Percentiles rank a stretch among this genome's conserved stretches.
phyloP scores from a whole-genome alignment of 495 filamentous ascomycete species.

The Aspergillus sparsus region DNA sequence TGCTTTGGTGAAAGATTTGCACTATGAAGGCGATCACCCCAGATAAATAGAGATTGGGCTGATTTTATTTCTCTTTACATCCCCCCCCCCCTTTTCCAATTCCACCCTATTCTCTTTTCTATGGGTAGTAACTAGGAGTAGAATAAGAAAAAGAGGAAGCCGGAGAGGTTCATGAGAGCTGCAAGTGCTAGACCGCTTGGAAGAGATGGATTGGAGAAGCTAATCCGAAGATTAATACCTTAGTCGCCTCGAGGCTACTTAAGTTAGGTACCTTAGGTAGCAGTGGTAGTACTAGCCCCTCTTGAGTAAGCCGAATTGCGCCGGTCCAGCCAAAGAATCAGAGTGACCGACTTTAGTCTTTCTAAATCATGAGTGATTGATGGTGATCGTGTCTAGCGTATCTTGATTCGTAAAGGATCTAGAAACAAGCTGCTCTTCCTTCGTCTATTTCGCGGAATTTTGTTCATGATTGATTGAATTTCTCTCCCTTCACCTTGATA shows the following conservation, averaged over 20 bases:
- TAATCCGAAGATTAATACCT: neutral
- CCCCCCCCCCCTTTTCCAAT: no score
- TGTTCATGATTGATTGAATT: slow-evolving; percentile 7
- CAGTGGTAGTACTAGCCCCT: neutral
- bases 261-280: no score
- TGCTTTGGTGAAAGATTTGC: slow-evolving; percentile 18
- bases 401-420: slow-evolving; percentile 4
- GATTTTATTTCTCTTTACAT: neutral
- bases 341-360: neutral
- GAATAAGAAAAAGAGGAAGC: neutral
- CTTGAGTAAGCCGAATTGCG: slow-evolving; percentile 6
- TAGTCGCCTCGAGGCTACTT: no score
- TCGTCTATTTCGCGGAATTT: neutral
- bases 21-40: slow-evolving; percentile 21
- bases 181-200: neutral
- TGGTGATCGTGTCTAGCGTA: slow-evolving; percentile 9
- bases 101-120: no score
- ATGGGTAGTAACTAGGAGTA: neutral
- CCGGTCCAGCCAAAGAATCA: slow-evolving; percentile 5
- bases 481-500: neutral
- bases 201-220: neutral
- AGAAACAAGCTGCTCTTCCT: slow-evolving; percentile 6
- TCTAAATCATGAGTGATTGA: neutral
- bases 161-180: neutral
- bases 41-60: slow-evolving; percentile 10